Base-by-base conservation (phyloP, 805 yeast genomes). In the Starmera caribaea region DNA sequence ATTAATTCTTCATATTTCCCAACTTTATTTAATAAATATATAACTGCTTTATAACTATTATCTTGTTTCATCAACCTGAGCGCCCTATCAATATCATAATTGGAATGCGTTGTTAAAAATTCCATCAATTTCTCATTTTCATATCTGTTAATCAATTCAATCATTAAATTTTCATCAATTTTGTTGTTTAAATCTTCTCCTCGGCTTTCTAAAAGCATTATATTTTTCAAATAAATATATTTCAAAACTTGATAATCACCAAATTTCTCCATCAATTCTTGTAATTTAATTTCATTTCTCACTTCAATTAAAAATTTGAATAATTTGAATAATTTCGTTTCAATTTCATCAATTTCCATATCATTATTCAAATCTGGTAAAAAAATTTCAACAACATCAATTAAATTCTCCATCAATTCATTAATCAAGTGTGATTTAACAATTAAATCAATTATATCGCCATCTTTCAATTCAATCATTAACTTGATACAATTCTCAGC, bases 1-100 rank as follows among this genome's bases (percentile, higher is more conserved):
- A 90, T 61, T 0, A 97, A 97, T 44, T 76, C 73, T 44, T 71
- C 71, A 41, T 79, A 76, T 47, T 84, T 83, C 1, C 98, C 97
- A 21, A 84, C 79, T 49, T 77, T 76, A 5, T 95, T 94, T 44
- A 86, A 69, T 27, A 92, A 59, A 51, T 76, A 88, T 0, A 92
- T 95, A 32, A 88, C 65, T 51, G 90, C 97, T 32, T 80, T 76
- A 32, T 68, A 69, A 32, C 72, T 68, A 1, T 68, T 68, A 16
- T 68, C 62, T 10, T 55, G 42, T 43, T 78, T 77, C 50, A 95
- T 85, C 1, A 81, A 56, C 12, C 62, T 58, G n/a, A 89, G 74
- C 0, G 96, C 95, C 28, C 55, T 48, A 33, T 77, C 82, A 34
- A 88, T 73, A 44, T 83, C 73, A 54, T 81, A 83, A 47, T 80